Evolutionary conservation across 495 filamentous ascomycete genomes (phyloP).

Genomic region (Melanomma pulvis-pyrius): DNA sequence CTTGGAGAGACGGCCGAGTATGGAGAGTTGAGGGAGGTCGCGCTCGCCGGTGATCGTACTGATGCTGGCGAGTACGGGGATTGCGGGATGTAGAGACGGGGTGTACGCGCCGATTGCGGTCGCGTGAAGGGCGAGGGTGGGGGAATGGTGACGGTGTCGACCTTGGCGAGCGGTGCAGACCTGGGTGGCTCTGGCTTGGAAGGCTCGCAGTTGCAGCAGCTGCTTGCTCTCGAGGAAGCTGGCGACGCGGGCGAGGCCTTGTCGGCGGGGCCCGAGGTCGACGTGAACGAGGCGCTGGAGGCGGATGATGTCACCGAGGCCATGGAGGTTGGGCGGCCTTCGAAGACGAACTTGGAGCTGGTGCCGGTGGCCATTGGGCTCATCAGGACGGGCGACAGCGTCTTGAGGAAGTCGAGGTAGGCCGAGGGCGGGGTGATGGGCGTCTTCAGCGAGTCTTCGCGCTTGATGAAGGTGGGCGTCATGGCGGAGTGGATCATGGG

Average conservation of each 20-base stretch:
- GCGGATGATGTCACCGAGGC: constrained; percentile 31
- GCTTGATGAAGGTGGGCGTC: constrained; percentile 55
- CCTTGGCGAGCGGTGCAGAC: constrained; percentile 26
- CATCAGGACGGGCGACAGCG: constrained; percentile 67
- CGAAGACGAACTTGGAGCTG: constrained; percentile 45
- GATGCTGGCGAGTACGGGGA: constrained; percentile 57
- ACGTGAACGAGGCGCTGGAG: constrained; percentile 32
- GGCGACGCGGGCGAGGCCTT: constrained; percentile 46
- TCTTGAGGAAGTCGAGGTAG: constrained; percentile 90
- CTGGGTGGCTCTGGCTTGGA: constrained; percentile 45
- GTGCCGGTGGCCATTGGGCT: constrained; percentile 46
- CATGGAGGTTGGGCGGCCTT: constrained; percentile 43
- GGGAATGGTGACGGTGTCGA: constrained; percentile 28
- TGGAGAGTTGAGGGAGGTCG: constrained; percentile 49
- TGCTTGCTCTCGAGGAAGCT: constrained; percentile 58
- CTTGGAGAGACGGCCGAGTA: constrained; percentile 55
- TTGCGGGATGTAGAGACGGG: constrained; percentile 60
- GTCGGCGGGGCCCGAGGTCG: constrained; percentile 29
- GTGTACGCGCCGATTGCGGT: constrained; percentile 63
- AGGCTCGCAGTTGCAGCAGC: constrained; percentile 58
- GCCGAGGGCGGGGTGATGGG: constrained; percentile 91
- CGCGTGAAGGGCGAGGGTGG: constrained; percentile 53
- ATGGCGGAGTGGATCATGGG: constrained; percentile 53
- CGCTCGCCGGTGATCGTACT: constrained; percentile 57
- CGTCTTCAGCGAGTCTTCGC: constrained; percentile 63